Base-by-base conservation (phyloP, 805 yeast genomes). In the Candida ortonii region DNA sequence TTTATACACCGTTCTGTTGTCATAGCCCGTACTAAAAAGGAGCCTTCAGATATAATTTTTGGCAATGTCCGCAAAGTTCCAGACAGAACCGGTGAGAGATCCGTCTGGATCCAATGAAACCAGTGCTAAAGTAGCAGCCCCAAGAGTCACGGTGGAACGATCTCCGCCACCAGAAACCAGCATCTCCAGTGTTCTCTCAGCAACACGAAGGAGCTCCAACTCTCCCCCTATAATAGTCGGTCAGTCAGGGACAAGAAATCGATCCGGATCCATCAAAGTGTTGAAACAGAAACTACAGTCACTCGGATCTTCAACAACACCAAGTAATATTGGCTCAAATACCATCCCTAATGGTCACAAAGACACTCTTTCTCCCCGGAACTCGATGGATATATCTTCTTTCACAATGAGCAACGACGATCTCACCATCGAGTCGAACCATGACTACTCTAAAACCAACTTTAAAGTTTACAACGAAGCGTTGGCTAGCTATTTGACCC, bases 401-500 rank as follows among this genome's bases (percentile, higher is more conserved):
- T 42, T 38, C 28, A 40, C 45, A 6, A 22, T 39, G 18, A 52
- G 54, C 30, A 41, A 47, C 28, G 59, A 54, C 19, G 59, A 55
- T 31, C 35, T 53, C 8, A 41, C 50, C 2, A 41, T 47, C 29
- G 52, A 53, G 17, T 32, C 51, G 1, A 47, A 45, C 7, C 46
- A 47, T 6, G 57, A 53, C 13, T 43, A 38, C 20, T 18, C 44
- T 3, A 38, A 34, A 25, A 17, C 39, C 3, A 47, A 53, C 23
- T 16, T 59, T 25, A 54, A 45, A 23, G 25, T 47, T 3, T 56
- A 55, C 29, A 58, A 59, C 30, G 52, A 51, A 29, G 39, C 49
- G 4, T 34, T 59, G 10, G 28, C 48, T 4, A 35, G 37, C 3
- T 59, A 50, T 35, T 27, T 59, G 14, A 22, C 36, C 2, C 51